Percentiles rank a stretch among this genome's conserved stretches.
These are phyloP conservation scores for Aspergillus spinulosporus DNA, from an alignment of 2,329 filamentous ascomycete species.

Conservation along the genomic window DNA sequence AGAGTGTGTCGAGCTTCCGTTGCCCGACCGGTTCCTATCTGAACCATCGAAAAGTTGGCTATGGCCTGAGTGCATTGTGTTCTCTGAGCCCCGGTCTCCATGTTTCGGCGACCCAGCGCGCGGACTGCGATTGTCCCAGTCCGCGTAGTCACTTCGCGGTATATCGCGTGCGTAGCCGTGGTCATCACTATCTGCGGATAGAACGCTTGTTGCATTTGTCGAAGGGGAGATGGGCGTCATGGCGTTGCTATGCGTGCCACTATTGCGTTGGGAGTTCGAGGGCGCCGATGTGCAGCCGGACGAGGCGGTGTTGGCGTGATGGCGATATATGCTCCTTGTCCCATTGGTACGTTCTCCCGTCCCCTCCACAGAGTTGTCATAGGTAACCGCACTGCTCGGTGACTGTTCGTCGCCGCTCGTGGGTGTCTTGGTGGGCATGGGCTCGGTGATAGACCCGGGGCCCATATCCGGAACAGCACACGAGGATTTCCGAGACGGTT, in stretches of 20 bases:
- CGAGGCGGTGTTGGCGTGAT: slow-evolving; percentile 37
- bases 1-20: slow-evolving; percentile 32
- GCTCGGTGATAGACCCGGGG: slow-evolving; percentile 26
- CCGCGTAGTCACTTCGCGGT: slow-evolving; percentile 32
- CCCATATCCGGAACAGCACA: slow-evolving; percentile 32
- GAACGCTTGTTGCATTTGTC: slow-evolving; percentile 48
- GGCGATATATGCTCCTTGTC: slow-evolving; percentile 31
- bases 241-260: slow-evolving; percentile 45
- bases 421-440: slow-evolving; percentile 17
- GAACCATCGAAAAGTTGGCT: slow-evolving; percentile 30
- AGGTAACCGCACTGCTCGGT: slow-evolving; percentile 15
- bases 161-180: slow-evolving; percentile 31
- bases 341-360: slow-evolving; percentile 30
- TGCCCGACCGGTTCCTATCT: slow-evolving; percentile 28
- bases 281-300: slow-evolving; percentile 36
- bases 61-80: slow-evolving; percentile 24
- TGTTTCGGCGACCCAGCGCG: slow-evolving; percentile 35
- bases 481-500: slow-evolving; percentile 34
- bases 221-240: slow-evolving; percentile 44
- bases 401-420: slow-evolving; percentile 17
- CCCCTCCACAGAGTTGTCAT: slow-evolving; percentile 19
- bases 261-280: slow-evolving; percentile 39
- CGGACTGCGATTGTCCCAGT: slow-evolving; percentile 31
- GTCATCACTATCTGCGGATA: slow-evolving; percentile 46
- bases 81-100: slow-evolving; percentile 22